A percentile compares a stretch with the other conserved stretches of the same genome.
Evolutionary conservation across 441 rosid species (phyloP).

Genomic region (Populus hybrid): DNA sequence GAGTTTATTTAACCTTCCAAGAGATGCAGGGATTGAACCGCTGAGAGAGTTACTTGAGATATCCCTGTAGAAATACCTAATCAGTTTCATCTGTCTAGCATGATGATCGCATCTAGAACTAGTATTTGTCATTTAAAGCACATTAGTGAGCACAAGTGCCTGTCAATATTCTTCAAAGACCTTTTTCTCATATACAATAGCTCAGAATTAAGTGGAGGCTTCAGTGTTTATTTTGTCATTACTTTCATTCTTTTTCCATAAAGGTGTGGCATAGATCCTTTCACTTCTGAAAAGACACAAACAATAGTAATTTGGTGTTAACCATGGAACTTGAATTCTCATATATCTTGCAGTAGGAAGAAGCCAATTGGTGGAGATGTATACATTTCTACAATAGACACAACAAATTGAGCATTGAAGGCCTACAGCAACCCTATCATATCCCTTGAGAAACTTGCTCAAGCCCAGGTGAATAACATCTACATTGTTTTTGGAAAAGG

Average conservation of each 20-base stretch:
- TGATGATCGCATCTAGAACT: not conserved
- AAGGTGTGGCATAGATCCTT: not conserved
- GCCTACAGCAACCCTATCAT: not conserved
- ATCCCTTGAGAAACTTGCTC: not conserved
- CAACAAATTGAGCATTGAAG: not conserved
- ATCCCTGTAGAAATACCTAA: constrained; percentile 47
- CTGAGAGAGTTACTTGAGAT: constrained; percentile 78
- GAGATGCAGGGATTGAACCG: constrained; percentile 73
- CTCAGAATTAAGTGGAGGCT: not conserved
- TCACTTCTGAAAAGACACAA: not conserved
- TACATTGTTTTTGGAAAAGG: no score
- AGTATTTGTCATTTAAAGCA: not conserved
- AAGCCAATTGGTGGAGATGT: not conserved
- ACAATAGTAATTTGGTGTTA: not conserved
- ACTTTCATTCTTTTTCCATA: not conserved
- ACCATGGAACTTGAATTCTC: not conserved
- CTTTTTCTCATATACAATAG: not conserved
- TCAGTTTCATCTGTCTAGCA: not conserved
- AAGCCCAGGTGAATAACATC: not conserved
- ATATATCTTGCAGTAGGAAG: not conserved
- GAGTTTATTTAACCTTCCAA: constrained; percentile 68
- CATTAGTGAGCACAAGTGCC: not conserved
- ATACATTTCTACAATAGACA: not conserved
- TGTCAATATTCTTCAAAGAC: not conserved
- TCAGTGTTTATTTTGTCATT: not conserved